A percentile compares a stretch with the other conserved stretches of the same genome.
phyloP scores from a whole-genome alignment of 2,329 filamentous ascomycete genomes.

The Exophiala alcalophila region DNA sequence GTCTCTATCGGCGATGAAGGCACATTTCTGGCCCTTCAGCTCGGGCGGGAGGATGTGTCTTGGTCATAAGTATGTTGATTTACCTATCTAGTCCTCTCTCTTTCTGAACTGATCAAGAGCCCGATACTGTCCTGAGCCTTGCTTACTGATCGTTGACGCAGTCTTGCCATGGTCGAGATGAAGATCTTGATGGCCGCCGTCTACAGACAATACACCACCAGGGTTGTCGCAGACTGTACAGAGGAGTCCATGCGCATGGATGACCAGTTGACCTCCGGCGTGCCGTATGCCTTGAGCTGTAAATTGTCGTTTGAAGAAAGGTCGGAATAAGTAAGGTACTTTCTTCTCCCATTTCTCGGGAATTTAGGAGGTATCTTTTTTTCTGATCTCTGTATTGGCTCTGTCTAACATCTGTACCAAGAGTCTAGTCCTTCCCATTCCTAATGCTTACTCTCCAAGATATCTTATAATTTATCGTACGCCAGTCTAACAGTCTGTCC shows the following conservation, averaged over 20 bases:
- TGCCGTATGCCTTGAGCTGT: conserved; percentile 19
- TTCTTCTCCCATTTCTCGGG: too few relatives aligned
- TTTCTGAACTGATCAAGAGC: too few relatives aligned
- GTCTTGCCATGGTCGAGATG: conserved; percentile 58
- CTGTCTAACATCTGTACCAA: too few relatives aligned
- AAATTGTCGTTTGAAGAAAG: conserved; percentile 11
- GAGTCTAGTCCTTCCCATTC: too few relatives aligned
- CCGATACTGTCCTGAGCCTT: too few relatives aligned
- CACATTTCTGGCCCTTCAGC: conserved; percentile 52
- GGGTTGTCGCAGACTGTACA: conserved; percentile 5
- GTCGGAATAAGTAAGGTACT: neutral
- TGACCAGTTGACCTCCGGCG: conserved; percentile 17
- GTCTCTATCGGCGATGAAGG: conserved; percentile 44
- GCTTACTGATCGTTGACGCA: neutral
- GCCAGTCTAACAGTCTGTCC: too few relatives aligned
- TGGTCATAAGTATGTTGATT: too few relatives aligned
- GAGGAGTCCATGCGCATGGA: conserved; percentile 20
- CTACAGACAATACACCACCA: conserved; percentile 63
- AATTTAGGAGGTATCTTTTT: too few relatives aligned
- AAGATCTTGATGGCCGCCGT: conserved; percentile 68
- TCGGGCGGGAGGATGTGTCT: conserved; percentile 51
- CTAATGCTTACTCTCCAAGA: too few relatives aligned
- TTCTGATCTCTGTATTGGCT: too few relatives aligned
- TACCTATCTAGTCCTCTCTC: too few relatives aligned
- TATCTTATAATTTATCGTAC: too few relatives aligned